Percentiles rank a stretch among this genome's conserved stretches.
Evolutionary conservation across 371 early-diverging fungal species (phyloP).

Genomic region (Vairimorpha apis): DNA sequence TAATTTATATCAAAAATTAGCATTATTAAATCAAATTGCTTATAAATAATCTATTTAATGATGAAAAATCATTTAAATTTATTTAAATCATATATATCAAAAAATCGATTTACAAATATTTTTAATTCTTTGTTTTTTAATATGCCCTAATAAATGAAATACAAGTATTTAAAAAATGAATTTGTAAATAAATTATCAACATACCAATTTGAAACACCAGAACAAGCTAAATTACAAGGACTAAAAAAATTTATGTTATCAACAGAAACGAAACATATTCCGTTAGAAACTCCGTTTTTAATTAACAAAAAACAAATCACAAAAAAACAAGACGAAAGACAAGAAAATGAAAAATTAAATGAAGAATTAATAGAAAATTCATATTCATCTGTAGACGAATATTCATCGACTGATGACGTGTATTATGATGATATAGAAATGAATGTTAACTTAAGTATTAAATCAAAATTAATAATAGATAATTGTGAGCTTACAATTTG

Average conservation of each 20-base stretch:
- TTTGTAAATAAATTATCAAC: conserved; percentile 27
- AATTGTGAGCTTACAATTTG: conserved; percentile 19
- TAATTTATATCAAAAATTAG: too few species aligned
- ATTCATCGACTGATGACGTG: conserved; percentile 18
- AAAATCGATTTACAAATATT: too few species aligned
- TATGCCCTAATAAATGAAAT: too few species aligned
- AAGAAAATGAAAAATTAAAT: neutral
- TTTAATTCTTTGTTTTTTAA: too few species aligned
- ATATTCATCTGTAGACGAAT: conserved; percentile 3
- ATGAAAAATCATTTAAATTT: too few species aligned
- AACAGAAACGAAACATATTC: neutral
- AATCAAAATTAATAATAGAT: conserved; percentile 30
- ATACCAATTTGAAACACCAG: conserved; percentile 40
- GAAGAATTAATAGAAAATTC: neutral
- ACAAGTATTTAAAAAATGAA: neutral
- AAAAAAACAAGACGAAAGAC: neutral
- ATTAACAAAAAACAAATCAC: conserved; percentile 10
- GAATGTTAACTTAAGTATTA: conserved; percentile 33
- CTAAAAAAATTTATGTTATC: neutral
- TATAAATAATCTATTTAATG: too few species aligned
- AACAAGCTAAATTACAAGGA: conserved; percentile 23
- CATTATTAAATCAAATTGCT: too few species aligned
- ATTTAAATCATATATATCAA: too few species aligned
- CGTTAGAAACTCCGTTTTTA: conserved; percentile 44
- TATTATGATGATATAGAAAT: conserved; percentile 31